Evolutionary conservation across 2,329 filamentous ascomycete genomes (phyloP), one percentile per base, ranked within the genome.

Genomic region (Ascochyta koolunga): DNA sequence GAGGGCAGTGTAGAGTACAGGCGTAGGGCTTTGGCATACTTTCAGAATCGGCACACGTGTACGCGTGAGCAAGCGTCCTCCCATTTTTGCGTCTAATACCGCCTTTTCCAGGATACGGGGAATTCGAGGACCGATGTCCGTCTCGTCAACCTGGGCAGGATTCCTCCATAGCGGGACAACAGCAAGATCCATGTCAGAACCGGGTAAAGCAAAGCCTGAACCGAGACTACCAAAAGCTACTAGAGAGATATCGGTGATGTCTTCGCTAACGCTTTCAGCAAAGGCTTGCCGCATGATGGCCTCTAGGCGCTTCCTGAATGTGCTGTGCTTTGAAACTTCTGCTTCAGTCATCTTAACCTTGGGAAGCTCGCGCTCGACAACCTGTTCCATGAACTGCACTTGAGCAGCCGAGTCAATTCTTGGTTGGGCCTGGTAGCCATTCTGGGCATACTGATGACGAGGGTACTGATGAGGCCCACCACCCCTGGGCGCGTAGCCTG

Each of bases 101-200:
- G 84, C 85, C 70, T 88, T 89, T 68, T 96, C 91, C 2, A 96
- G 75, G 6, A 93, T 69, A 21, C 90, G 83, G 1, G 91, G 91
- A 50, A 95, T 86, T 1, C 82, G 78, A 38, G 82, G 76, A 18
- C 74, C 69, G 1, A 88, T 88, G 42, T 70, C 62, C 45, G 69
- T 67, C 10, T 68, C 62, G 13, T 62, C 50, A 50, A 50, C 43
- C 31, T 54, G 58, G 9, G 58, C 39, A 25, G 56, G 37, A 38
- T 69, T 60, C 40, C 61, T 67, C 69, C 81, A 75, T 3, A 84
- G 84, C 1, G 89, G 88, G 5, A 95, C 78, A 29, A 96, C 82
- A 8, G 88, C 89, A 25, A 96, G 83, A 73, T 97, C 93, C 88
- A 96, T 91, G 67, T 96, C 92, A 1, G 92, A 93, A n/a, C 86